A percentile compares a stretch with the other conserved stretches of the same genome.
phyloP scores from a whole-genome alignment of 2,329 filamentous ascomycete genomes.

The Samsoniella hepiali region DNA sequence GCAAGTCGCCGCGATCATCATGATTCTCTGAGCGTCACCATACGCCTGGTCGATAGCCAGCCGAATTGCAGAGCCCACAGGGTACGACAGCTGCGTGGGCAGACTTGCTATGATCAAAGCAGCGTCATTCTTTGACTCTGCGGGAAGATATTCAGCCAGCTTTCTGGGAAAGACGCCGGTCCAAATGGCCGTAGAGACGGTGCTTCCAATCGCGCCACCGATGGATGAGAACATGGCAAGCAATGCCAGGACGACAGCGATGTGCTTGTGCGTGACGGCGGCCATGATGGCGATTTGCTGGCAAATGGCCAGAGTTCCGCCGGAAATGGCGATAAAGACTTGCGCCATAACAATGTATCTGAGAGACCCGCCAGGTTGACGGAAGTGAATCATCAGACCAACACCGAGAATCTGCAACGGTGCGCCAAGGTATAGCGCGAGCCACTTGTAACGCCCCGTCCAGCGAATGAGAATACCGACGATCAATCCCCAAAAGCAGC shows the following conservation, averaged over 20 bases:
- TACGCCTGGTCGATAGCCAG: slow-evolving; percentile 3
- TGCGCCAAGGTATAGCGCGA: slow-evolving; percentile 33
- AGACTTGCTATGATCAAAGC: background rate
- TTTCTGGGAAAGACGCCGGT: background rate
- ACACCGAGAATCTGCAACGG: slow-evolving; percentile 35
- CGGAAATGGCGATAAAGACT: slow-evolving; percentile 56
- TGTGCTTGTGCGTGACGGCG: slow-evolving; percentile 44
- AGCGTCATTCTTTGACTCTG: background rate
- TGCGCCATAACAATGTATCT: slow-evolving; percentile 57
- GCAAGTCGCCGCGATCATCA: slow-evolving; percentile 6
- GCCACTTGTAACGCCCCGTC: slow-evolving; percentile 48
- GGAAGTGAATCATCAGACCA: slow-evolving; percentile 43
- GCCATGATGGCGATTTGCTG: slow-evolving; percentile 59
- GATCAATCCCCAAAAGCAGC: slow-evolving; percentile 46
- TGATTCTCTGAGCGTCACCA: slow-evolving; percentile 11
- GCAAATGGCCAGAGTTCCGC: slow-evolving; percentile 55
- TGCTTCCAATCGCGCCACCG: slow-evolving; percentile 11
- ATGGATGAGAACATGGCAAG: background rate
- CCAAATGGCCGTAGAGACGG: slow-evolving; percentile 13
- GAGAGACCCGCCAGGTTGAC: slow-evolving; percentile 45
- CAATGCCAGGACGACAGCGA: slow-evolving; percentile 5
- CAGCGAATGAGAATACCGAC: slow-evolving; percentile 45
- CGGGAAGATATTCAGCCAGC: slow-evolving; percentile 1
- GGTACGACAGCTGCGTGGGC: slow-evolving; percentile 3
- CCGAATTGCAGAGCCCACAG: background rate